A percentile compares a stretch with the other conserved stretches of the same genome.
phyloP scores from a whole-genome alignment of 805 yeast species.

The Kuraishia piskuri region DNA sequence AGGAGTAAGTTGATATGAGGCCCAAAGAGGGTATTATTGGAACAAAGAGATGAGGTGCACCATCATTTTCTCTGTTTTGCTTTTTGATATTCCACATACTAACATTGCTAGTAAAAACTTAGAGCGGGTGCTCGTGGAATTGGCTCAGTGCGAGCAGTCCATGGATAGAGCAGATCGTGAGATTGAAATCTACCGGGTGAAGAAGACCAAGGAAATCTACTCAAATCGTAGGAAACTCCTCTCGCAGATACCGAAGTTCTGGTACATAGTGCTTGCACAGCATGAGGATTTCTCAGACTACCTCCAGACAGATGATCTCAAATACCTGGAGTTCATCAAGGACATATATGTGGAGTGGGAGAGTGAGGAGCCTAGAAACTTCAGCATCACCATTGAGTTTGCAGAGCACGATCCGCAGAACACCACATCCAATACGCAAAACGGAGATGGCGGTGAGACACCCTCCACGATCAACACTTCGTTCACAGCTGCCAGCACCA shows the following conservation, averaged over 20 bases:
- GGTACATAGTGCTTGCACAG: slow-evolving; percentile 82
- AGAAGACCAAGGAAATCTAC: slow-evolving; percentile 27
- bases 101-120: not conserved
- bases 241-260: slow-evolving; percentile 58
- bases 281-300: slow-evolving; percentile 81
- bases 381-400: slow-evolving; percentile 57
- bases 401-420: slow-evolving; percentile 20
- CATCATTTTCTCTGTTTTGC: not conserved
- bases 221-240: slow-evolving; percentile 46
- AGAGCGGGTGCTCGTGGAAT: not conserved
- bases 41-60: not conserved
- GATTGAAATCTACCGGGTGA: not conserved
- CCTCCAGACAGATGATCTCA: slow-evolving; percentile 67
- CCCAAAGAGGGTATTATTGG: no score
- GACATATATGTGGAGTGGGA: slow-evolving; percentile 56
- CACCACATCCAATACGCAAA: not conserved
- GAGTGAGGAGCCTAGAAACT: slow-evolving; percentile 24
- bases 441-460: not conserved
- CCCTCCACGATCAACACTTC: not conserved
- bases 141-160: slow-evolving; percentile 1
- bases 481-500: slow-evolving; percentile 7
- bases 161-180: not conserved
- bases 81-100: not conserved
- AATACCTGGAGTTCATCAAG: slow-evolving; percentile 56
- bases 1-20: not conserved